phyloP scores from a whole-genome alignment of 371 early-diverging fungal species.

The Fennellomyces sp. region DNA sequence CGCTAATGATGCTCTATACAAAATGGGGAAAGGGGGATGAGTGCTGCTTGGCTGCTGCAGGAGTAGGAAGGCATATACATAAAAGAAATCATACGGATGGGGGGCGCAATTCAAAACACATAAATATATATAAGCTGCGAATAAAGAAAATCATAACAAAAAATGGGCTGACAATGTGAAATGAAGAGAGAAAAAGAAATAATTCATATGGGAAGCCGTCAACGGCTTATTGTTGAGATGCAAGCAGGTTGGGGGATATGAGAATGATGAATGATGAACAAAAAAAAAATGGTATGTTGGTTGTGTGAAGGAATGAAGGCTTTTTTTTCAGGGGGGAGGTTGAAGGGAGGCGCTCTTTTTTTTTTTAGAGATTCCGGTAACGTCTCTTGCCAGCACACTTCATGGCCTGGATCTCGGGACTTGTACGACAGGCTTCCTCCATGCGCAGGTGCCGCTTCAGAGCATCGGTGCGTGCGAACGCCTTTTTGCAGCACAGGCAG shows the following conservation, averaged over 20 bases:
- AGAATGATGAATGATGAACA: background rate
- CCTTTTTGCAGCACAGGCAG: slow-evolving; percentile 63
- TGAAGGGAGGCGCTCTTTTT: background rate
- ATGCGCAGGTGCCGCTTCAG: slow-evolving; percentile 65
- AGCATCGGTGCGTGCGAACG: slow-evolving; percentile 73
- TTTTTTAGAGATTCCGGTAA: slow-evolving; percentile 27
- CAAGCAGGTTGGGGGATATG: background rate
- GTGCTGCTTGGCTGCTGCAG: no score
- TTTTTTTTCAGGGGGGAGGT: background rate
- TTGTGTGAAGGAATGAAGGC: background rate
- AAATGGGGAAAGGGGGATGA: background rate
- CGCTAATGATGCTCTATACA: background rate
- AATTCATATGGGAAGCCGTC: background rate
- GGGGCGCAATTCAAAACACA: slow-evolving; percentile 5
- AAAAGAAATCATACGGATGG: background rate
- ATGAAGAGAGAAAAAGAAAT: background rate
- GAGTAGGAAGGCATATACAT: background rate
- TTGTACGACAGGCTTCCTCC: slow-evolving; percentile 56
- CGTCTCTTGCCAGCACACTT: slow-evolving; percentile 38
- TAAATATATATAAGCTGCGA: background rate
- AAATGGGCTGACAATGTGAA: background rate
- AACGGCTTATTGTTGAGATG: background rate
- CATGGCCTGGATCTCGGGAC: slow-evolving; percentile 47
- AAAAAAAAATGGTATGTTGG: background rate
- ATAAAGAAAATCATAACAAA: slow-evolving; percentile 1